Evolutionary conservation across 352 stramenopile species (phyloP), one percentile per base, ranked within the genome.

Genomic region (Pythium utonaiense): DNA sequence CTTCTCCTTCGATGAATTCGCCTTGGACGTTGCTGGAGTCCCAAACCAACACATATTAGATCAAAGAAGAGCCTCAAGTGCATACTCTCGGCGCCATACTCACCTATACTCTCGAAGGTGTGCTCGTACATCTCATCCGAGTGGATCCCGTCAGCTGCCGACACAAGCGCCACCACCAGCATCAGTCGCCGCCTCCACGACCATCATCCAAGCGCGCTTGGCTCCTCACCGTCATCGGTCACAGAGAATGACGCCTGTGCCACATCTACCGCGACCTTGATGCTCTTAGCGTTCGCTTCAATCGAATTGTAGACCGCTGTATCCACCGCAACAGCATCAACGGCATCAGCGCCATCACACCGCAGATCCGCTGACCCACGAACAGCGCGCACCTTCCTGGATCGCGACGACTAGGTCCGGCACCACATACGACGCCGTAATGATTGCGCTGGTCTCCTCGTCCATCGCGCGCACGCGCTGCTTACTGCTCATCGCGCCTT

Each of bases 221-320:
- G 1, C 16, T 25, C 21, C 40, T 27, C 60, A 95, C 86, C 86
- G 52, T 95, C 77, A n/a, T 95, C 86, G 10, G 69, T 60, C 3
- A 77, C 74, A 2, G 64, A 74, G 41, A 95, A 93, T 7, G 80
- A 86, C 17, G 70, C 69, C 4, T 69, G 64, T 9, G 44, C n/a
- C 14, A 76, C 38, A 49, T 88, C 70, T 4, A 93, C 50, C 13
- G 57, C 64, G 22, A 91, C 21, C 9, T 60, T 67, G 33, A 95
- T 77, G 22, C 31, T 62, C 21, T 64, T 74, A 17, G 86, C 80
- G 22, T 73, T 30, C 38, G 82, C 82, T 33, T 95, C 83, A 16
- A 93, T 66, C 27, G 77, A 66, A 40, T 95, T 95, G 69, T 88
- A 86, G 27, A 91, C 69, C 24, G 75, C 86, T 95, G 33, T 34